Conservation (phyloP, 106 monocot genomes). For the Platanthera guangdongensis region DNA sequence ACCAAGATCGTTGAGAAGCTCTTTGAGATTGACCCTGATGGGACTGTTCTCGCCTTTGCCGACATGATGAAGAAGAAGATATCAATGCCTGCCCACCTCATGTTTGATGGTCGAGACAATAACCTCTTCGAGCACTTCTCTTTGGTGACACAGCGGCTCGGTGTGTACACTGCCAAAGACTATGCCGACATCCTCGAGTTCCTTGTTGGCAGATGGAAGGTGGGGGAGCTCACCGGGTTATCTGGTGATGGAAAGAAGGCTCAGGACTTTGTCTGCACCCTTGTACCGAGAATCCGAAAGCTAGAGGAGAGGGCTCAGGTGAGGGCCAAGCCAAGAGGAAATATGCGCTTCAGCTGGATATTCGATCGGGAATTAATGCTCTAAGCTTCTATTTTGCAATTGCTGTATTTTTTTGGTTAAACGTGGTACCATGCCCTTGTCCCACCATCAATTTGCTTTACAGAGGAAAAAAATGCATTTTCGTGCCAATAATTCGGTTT, state of each 20-base stretch:
- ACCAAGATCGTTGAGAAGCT: slow-evolving; percentile 63
- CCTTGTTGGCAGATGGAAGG: slow-evolving; percentile 48
- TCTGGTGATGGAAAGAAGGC: slow-evolving; percentile 26
- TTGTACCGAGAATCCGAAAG: slow-evolving; percentile 17
- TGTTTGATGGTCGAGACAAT: slow-evolving; percentile 46
- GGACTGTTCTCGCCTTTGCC: slow-evolving; percentile 39
- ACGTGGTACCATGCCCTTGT: background rate
- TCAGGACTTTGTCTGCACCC: slow-evolving; percentile 29
- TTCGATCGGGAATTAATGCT: slow-evolving; percentile 16
- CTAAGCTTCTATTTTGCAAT: background rate
- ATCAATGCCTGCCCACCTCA: slow-evolving; percentile 54
- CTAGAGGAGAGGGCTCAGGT: slow-evolving; percentile 25
- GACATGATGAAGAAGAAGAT: slow-evolving; percentile 75
- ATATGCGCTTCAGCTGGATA: slow-evolving; percentile 25
- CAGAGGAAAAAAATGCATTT: background rate
- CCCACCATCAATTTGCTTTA: background rate
- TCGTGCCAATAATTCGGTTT: background rate
- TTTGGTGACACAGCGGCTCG: slow-evolving; percentile 36
- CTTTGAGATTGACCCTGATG: slow-evolving; percentile 51
- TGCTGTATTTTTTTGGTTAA: background rate
- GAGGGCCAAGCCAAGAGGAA: slow-evolving; percentile 9
- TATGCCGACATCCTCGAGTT: slow-evolving; percentile 61
- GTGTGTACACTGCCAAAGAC: slow-evolving; percentile 50
- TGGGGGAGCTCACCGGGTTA: slow-evolving; percentile 21
- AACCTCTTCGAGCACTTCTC: slow-evolving; percentile 55